A percentile compares a stretch with the other conserved stretches of the same genome.
Conservation (phyloP, 225 moss, liverwort and hornwort genomes). For the Ulota crispa region DNA sequence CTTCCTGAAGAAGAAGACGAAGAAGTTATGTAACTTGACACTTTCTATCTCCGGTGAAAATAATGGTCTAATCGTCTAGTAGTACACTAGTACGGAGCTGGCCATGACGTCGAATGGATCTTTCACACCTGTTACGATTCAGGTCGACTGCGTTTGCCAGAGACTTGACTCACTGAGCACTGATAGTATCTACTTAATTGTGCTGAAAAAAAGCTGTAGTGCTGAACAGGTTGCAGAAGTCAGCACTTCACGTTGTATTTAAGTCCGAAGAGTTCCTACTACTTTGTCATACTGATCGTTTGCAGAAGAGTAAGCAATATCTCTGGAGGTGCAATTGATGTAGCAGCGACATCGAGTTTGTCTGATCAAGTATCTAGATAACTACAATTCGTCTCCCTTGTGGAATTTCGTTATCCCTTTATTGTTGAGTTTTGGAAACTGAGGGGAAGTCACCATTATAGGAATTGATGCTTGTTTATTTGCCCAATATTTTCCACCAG, state of each 20-base stretch:
- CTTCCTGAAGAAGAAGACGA: background rate
- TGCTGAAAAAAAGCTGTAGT: background rate
- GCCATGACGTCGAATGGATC: background rate
- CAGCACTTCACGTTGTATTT: background rate
- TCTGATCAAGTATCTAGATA: background rate
- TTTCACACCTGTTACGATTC: background rate
- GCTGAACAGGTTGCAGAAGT: background rate
- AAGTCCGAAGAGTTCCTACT: background rate
- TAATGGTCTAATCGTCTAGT: background rate
- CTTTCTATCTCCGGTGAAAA: background rate
- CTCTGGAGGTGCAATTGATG: background rate
- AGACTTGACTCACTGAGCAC: conserved; percentile 4
- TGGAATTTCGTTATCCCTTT: background rate
- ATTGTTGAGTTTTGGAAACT: background rate
- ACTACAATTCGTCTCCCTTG: background rate
- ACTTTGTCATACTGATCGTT: background rate
- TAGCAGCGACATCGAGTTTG: background rate
- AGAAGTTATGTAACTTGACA: background rate
- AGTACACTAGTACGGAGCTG: background rate
- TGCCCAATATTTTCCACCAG: background rate
- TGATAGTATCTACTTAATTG: background rate
- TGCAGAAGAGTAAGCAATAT: background rate
- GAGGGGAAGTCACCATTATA: background rate
- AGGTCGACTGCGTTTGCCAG: background rate
- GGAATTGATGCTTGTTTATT: background rate